phyloP scores from a whole-genome alignment of 2,329 filamentous ascomycete genomes.

The Madurella mycetomatis region DNA sequence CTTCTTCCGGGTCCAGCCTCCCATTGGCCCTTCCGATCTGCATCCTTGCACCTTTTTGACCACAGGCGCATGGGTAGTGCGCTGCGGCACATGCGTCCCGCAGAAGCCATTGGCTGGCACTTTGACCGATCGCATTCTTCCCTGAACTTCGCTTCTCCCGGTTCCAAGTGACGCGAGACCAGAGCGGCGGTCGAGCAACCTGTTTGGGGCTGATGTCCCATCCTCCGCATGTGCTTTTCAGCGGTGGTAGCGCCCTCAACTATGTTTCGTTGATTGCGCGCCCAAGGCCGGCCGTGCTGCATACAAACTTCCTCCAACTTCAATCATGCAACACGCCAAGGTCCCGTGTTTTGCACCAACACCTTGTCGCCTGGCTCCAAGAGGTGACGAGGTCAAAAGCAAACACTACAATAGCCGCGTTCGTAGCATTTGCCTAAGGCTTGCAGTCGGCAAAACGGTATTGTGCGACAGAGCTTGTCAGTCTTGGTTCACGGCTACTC shows the following conservation, averaged over 20 bases:
- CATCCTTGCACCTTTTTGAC: constrained; percentile 12
- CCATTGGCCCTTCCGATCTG: constrained; percentile 13
- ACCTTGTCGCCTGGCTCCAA: background rate
- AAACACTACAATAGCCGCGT: background rate
- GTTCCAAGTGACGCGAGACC: background rate
- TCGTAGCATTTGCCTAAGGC: background rate
- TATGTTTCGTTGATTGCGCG: background rate
- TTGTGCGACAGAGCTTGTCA: background rate
- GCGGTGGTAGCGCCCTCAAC: background rate
- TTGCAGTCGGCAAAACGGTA: background rate
- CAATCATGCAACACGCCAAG: too few relatives aligned
- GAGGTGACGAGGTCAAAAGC: too few relatives aligned
- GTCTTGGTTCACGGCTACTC: background rate
- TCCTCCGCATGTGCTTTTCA: background rate
- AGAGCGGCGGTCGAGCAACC: background rate
- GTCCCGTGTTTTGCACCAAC: background rate
- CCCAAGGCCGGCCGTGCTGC: too few relatives aligned
- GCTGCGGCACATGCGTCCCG: constrained; percentile 6
- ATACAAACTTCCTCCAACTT: too few relatives aligned
- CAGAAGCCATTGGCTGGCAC: constrained; percentile 8
- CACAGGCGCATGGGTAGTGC: constrained; percentile 9
- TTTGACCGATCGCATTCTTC: background rate
- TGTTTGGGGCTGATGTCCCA: background rate
- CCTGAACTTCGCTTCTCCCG: constrained; percentile 4
- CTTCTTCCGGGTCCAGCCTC: constrained; percentile 19